Conservation (phyloP, 176 grass and related monocot genomes). For the Poa annua region DNA sequence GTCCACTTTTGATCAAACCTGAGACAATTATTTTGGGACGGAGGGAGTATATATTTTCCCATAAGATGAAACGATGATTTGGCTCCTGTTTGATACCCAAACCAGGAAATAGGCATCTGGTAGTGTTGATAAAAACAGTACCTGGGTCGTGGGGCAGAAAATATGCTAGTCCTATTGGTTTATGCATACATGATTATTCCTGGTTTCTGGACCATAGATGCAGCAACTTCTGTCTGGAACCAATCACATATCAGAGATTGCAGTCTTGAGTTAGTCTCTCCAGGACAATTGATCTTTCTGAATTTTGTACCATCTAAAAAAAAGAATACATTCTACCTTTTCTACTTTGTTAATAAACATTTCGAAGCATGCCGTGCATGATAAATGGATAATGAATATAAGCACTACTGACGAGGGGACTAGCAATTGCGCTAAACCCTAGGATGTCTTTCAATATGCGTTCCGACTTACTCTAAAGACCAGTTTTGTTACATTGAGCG, state of each 20-base stretch:
- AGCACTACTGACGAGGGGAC: not conserved
- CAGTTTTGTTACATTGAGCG: slow-evolving; percentile 1
- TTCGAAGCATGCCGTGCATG: not conserved
- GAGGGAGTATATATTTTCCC: slow-evolving; percentile 7
- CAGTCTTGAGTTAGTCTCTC: not conserved
- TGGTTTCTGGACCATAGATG: not conserved
- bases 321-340: not conserved
- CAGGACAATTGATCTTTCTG: not conserved
- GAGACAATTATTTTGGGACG: too few relatives aligned
- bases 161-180: not conserved
- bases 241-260: not conserved
- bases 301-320: not conserved
- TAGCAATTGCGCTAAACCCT: not conserved
- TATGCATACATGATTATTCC: not conserved
- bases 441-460: slow-evolving; percentile 8
- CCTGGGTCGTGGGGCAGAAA: not conserved
- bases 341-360: slow-evolving; percentile 4
- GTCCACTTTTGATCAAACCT: too few relatives aligned
- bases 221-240: not conserved
- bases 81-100: not conserved
- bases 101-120: not conserved
- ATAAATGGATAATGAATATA: not conserved
- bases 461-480: slow-evolving; percentile 8
- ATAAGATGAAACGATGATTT: slow-evolving; percentile 25
- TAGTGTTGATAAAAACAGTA: slow-evolving; percentile 29